Conservation (phyloP, 1,139 yeast species). For the Hansenula lynferdii region DNA sequence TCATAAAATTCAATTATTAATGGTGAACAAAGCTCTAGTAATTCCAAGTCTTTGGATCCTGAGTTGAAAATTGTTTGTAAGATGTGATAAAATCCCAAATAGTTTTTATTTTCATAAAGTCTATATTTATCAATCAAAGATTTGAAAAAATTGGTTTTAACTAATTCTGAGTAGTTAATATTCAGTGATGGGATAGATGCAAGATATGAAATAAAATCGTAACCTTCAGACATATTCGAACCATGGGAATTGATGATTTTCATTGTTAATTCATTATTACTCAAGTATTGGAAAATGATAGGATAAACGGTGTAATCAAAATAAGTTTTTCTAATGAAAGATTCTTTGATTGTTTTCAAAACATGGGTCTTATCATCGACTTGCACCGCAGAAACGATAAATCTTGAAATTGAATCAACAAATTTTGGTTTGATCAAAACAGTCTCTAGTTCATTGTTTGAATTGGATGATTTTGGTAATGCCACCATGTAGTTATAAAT, state of each 20-base stretch:
- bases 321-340: slow-evolving; percentile 27
- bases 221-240: slow-evolving; percentile 11
- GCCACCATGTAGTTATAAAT: slow-evolving; percentile 31
- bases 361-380: slow-evolving; percentile 27
- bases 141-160: slow-evolving; percentile 26
- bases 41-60: slow-evolving; percentile 15
- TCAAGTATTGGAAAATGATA: slow-evolving; percentile 26
- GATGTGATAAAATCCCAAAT: slow-evolving; percentile 23
- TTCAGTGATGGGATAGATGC: slow-evolving; percentile 9
- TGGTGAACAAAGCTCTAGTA: slow-evolving; percentile 31
- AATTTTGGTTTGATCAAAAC: slow-evolving; percentile 15
- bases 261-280: slow-evolving; percentile 26
- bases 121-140: slow-evolving; percentile 20
- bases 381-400: slow-evolving; percentile 27
- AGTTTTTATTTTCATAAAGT: slow-evolving; percentile 15
- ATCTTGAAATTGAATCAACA: slow-evolving; percentile 12
- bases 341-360: slow-evolving; percentile 32
- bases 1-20: slow-evolving; percentile 48
- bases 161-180: slow-evolving; percentile 10
- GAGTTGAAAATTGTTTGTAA: slow-evolving; percentile 20
- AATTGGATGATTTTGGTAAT: slow-evolving; percentile 14
- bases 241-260: slow-evolving; percentile 31
- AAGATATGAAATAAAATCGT: slow-evolving; percentile 23
- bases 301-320: slow-evolving; percentile 29
- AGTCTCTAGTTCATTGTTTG: slow-evolving; percentile 3